Evolutionary conservation across 2,329 filamentous ascomycete genomes (phyloP), one percentile per base, ranked within the genome.

Genomic region (Sclerotinia nivalis): DNA sequence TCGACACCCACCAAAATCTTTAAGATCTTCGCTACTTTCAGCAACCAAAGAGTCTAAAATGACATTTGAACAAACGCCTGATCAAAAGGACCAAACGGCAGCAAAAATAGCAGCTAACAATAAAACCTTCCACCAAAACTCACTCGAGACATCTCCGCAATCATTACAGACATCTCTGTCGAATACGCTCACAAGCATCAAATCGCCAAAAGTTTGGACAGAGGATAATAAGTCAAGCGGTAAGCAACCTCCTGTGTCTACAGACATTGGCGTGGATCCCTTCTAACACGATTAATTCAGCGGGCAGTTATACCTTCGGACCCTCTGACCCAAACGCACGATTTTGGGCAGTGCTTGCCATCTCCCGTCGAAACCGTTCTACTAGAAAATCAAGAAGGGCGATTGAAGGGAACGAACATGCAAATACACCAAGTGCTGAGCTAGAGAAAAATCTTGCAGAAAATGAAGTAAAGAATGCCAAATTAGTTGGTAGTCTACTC

Each of bases 231-330:
- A 10, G 0, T 18, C 22, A 6, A 5, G n/a, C 6, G 4, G 3
- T 37, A 20, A n/a, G 47, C 13, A 4, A 20, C 9, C 4, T n/a
- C 22, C 12, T 6, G 7, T 9, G 1, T 18, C n/a, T 10, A 1
- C 6, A 2, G 6, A 3, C 1, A 0, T 34, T 10, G 4, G 7
- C 15, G 1, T 18, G 18, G 0, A 20, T 9, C 5, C 12, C 25
- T 34, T 25, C 43, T 18, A 49, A 49, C 12, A 18, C 4, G 15
- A 62, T 9, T 2, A 25, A 7, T 5, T 22, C 20, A 49, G 28
- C 7, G 4, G 8, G 22, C 1, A 34, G 20, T 9, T 6, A n/a
- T 13, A 10, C 22, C 10, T 49, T 49, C 20, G 59, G 59, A 18
- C 43, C 59, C 2, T 6, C 6, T 18, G 12, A 62, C 49, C 28